Conservation (phyloP, 2,329 filamentous ascomycete species). For the Fusarium clavum region DNA sequence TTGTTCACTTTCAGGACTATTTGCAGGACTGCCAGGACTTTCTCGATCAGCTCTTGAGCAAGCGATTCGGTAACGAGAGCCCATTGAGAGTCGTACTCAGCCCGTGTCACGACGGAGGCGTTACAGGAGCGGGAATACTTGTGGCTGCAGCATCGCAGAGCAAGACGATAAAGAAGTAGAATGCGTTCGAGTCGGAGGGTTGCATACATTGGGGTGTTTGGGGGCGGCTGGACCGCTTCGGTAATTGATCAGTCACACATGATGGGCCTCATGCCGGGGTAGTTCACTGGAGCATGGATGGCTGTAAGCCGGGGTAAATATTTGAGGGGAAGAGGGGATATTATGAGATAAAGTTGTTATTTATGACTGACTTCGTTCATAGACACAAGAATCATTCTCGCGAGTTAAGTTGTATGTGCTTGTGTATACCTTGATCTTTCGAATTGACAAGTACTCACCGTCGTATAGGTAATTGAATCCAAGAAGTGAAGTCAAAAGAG, state of each 20-base stretch:
- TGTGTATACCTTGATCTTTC: background rate
- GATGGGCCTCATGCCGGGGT: slow-evolving; percentile 17
- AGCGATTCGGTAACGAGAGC: slow-evolving; percentile 43
- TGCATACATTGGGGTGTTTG: slow-evolving; percentile 26
- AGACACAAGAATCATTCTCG: slow-evolving; percentile 29
- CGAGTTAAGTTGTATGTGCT: slow-evolving; percentile 6
- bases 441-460: background rate
- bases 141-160: slow-evolving; percentile 58
- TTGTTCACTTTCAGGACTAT: slow-evolving; percentile 82
- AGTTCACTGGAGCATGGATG: slow-evolving; percentile 18
- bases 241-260: slow-evolving; percentile 37
- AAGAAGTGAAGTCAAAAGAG: slow-evolving; percentile 1
- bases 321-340: slow-evolving; percentile 17
- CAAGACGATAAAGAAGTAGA: slow-evolving; percentile 52
- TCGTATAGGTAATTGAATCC: background rate
- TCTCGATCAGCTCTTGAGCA: slow-evolving; percentile 65
- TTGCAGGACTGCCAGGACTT: slow-evolving; percentile 75
- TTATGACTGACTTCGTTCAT: slow-evolving; percentile 22
- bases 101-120: slow-evolving; percentile 71
- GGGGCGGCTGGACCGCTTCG: slow-evolving; percentile 38
- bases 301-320: slow-evolving; percentile 24
- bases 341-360: slow-evolving; percentile 8
- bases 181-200: slow-evolving; percentile 13
- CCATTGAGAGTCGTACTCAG: slow-evolving; percentile 61
- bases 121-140: slow-evolving; percentile 70